Evolutionary conservation across 2,329 filamentous ascomycete species (phyloP).

Genomic region (Grosmannia serpens): DNA sequence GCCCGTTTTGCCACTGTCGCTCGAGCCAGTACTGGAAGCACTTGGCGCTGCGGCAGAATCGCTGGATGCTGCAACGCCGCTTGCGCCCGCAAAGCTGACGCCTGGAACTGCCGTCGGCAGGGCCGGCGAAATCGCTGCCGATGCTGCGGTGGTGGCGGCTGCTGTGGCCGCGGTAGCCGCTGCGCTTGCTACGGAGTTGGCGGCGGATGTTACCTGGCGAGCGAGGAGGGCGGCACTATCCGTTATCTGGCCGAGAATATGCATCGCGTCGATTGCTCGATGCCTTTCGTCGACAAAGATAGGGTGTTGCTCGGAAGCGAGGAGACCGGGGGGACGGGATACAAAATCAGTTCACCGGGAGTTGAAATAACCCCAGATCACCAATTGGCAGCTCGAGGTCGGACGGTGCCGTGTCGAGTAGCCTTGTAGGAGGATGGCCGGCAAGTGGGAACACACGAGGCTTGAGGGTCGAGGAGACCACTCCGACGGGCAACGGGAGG

Average conservation of each 20-base stretch:
- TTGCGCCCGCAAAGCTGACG: neutral
- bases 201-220: constrained; percentile 13
- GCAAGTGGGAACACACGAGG: neutral
- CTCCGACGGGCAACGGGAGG: neutral
- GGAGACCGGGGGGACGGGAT: no score
- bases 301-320: neutral
- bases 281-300: neutral
- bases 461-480: neutral
- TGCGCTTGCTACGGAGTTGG: neutral
- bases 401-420: no score
- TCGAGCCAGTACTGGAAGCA: neutral
- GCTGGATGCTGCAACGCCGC: constrained; percentile 1
- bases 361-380: no score
- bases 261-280: constrained; percentile 12
- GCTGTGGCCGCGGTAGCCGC: neutral
- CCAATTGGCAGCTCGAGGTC: no score
- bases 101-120: neutral
- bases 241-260: constrained; percentile 15
- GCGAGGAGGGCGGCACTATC: constrained; percentile 16
- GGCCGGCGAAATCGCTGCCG: neutral
- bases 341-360: no score
- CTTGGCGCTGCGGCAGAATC: neutral
- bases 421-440: neutral
- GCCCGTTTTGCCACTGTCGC: constrained; percentile 2
- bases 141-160: neutral